These are phyloP conservation scores for Botrytis hyacinthi DNA, from an alignment of 2,329 filamentous ascomycete genomes.

Conservation along the genomic window DNA sequence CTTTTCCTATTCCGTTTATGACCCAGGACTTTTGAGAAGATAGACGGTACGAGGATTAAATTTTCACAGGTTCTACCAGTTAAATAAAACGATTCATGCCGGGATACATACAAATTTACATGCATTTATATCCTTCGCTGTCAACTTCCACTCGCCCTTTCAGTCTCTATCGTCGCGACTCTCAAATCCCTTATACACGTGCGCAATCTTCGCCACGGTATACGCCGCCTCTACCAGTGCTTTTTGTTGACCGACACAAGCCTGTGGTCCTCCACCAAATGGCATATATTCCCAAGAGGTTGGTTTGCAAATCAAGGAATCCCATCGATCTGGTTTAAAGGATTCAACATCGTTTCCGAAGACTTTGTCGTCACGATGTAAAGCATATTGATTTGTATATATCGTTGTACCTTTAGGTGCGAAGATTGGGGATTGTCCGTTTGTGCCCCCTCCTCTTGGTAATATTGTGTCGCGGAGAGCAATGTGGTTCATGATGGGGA, in stretches of 20 bases:
- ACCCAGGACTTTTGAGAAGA: background rate
- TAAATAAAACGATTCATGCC: background rate
- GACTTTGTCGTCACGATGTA: conserved; percentile 41
- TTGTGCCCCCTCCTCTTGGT: conserved; percentile 40
- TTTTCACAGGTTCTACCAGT: background rate
- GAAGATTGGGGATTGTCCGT: conserved; percentile 38
- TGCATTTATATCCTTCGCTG: conserved; percentile 14
- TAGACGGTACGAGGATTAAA: background rate
- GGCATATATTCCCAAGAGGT: background rate
- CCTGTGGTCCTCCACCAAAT: conserved; percentile 29
- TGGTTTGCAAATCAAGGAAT: conserved; percentile 13
- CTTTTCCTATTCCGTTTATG: background rate
- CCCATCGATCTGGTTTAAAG: conserved; percentile 42
- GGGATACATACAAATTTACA: background rate
- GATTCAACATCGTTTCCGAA: conserved; percentile 41
- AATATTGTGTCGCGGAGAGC: conserved; percentile 33
- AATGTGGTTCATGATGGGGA: background rate
- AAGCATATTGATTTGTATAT: conserved; percentile 28
- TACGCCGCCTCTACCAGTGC: conserved; percentile 20
- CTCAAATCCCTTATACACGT: conserved; percentile 19
- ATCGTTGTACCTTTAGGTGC: conserved; percentile 35
- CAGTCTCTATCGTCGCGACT: background rate
- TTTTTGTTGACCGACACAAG: conserved; percentile 58
- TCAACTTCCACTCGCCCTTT: conserved; percentile 13
- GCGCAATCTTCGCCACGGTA: conserved; percentile 18